Conservation (phyloP, 2,329 filamentous ascomycete species). For the Colletotrichum chlorophyti region DNA sequence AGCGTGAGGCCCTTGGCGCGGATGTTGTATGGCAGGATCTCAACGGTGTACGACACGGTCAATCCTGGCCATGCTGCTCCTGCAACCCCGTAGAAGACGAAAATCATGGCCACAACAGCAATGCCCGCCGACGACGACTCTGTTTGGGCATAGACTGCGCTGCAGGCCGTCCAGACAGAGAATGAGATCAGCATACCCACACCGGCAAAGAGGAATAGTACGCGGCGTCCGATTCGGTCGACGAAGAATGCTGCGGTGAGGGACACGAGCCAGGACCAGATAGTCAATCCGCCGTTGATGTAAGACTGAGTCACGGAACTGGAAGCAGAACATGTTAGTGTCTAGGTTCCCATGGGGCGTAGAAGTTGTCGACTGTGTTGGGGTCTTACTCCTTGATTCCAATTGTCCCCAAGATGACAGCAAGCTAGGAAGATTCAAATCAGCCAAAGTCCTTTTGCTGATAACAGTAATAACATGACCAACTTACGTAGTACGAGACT, state of each 20-base stretch:
- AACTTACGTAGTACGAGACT: conserved; percentile 20
- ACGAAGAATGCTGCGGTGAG: conserved; percentile 35
- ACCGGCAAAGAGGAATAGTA: conserved; percentile 28
- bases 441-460: not conserved
- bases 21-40: conserved; percentile 19
- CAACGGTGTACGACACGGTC: conserved; percentile 47
- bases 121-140: conserved; percentile 12
- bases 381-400: conserved; percentile 19
- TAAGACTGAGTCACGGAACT: conserved; percentile 18
- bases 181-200: conserved; percentile 36
- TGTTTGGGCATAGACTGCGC: conserved; percentile 18
- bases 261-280: conserved; percentile 36
- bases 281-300: conserved; percentile 31
- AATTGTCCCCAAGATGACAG: conserved; percentile 10
- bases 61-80: conserved; percentile 48
- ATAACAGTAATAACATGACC: not conserved
- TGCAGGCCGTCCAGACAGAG: conserved; percentile 34
- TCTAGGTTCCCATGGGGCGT: fast-evolving
- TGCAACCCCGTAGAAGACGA: conserved; percentile 27
- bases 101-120: conserved; percentile 28
- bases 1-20: conserved; percentile 30
- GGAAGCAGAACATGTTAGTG: not conserved
- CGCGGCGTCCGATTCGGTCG: conserved; percentile 36
- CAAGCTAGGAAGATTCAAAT: not conserved
- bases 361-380: too few species aligned